Evolutionary conservation across 2,329 filamentous ascomycete species (phyloP), one percentile per base, ranked within the genome.

Genomic region (Botryotinia convoluta): DNA sequence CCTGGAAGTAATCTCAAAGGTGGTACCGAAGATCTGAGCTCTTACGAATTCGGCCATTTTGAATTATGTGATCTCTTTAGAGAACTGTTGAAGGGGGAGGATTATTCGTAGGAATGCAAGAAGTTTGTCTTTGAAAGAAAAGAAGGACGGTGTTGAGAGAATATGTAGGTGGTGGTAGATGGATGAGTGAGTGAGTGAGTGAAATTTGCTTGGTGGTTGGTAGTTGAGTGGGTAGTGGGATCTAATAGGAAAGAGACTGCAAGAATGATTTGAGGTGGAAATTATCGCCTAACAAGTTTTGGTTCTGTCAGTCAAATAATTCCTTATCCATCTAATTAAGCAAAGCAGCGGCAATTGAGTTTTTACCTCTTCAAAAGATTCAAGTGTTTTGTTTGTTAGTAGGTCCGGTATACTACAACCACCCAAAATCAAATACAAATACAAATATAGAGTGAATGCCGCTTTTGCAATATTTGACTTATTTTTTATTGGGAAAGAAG

Each of bases 1-100:
- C 94, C 96, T 93, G 85, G 95, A 98, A 79, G 96, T 99, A 85
- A 98, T 98, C 90, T 99, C 96, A 83, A 99, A 99, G 80, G 96
- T 98, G 76, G 96, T 99, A 83, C 96, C 96, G 83, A 99, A 99
- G 84, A 99, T 98, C 89, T 98, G 95, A 83, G 95, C 95, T 85
- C 96, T 93, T 82, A 99, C 94, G 85, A 99, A 99, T 88, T 99
- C 96, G 84, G 96, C 96, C 96, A 99, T 98, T 83, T 82, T 91
- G 89, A 65, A 39, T 42, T 54, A 48, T 32, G 59, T 51, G 20
- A 29, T 51, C 61, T 71, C 59, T 65, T 39, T 39, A 4, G 54
- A 71, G 59, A 45, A 64, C 32, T 22, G 12, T 32, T 42, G n/a
- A 29, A 6, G 29, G 22, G 32, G 18, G 29, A 16, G 18, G 6